These are phyloP conservation scores for Phytopythium oedochilum DNA, from an alignment of 352 stramenopile genomes.

Conservation along the genomic window DNA sequence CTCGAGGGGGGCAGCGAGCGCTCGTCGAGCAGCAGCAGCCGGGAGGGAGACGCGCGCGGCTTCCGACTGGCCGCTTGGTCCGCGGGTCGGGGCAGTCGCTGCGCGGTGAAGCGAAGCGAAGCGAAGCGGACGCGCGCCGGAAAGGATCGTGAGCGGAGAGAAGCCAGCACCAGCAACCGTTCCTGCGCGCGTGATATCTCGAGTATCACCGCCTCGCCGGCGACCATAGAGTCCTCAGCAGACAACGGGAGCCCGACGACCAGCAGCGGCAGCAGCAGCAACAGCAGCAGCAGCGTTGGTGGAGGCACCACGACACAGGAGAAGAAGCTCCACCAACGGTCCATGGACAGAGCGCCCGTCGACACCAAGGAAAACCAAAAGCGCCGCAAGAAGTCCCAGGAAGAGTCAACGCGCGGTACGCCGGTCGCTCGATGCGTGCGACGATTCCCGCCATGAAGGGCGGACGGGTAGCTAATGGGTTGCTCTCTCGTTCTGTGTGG, in stretches of 20 bases:
- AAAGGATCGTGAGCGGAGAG: neutral
- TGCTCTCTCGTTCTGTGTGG: conserved; percentile 1
- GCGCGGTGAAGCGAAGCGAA: too few species aligned
- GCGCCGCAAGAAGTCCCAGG: conserved; percentile 64
- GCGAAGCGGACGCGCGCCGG: neutral
- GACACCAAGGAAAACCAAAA: conserved; percentile 57
- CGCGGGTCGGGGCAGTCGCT: neutral
- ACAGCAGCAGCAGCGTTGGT: conserved; percentile 2
- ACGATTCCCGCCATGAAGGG: too few species aligned
- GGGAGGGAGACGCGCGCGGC: neutral
- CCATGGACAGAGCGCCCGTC: conserved; percentile 44
- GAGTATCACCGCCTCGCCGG: conserved; percentile 20
- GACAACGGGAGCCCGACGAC: conserved; percentile 18
- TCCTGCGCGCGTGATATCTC: conserved; percentile 9
- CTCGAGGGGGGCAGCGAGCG: neutral
- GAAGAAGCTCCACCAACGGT: conserved; percentile 59
- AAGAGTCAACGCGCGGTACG: conserved; percentile 21
- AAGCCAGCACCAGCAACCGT: neutral
- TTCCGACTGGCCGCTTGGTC: neutral
- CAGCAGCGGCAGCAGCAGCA: conserved; percentile 18
- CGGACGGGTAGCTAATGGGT: too few species aligned
- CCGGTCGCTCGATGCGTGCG: neutral
- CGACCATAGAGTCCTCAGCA: conserved; percentile 31
- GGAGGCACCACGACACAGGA: conserved; percentile 13
- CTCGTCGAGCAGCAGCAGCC: neutral